A percentile compares a stretch with the other conserved stretches of the same genome.
phyloP scores from a whole-genome alignment of 768 basidiomycete genomes.

The Boletus vermiculosoides region DNA sequence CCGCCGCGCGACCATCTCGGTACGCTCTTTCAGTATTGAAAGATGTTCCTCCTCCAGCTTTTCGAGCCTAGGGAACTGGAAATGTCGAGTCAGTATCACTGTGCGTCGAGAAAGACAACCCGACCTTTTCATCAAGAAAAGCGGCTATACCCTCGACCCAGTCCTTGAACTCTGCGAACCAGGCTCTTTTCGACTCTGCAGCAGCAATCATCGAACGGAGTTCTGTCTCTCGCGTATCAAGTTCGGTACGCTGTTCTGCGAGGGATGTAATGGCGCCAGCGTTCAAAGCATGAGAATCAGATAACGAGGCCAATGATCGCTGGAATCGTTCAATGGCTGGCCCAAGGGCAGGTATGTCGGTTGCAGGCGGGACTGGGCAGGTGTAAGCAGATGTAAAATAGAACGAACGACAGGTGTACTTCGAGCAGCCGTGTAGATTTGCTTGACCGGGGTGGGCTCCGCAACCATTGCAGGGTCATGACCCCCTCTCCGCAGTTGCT shows the following conservation, averaged over 20 bases:
- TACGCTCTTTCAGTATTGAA: constrained; percentile 71
- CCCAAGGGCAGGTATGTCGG: constrained; percentile 62
- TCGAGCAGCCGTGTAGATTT: constrained; percentile 65
- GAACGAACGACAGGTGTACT: constrained; percentile 46
- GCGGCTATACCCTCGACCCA: constrained; percentile 81
- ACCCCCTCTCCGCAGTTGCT: constrained; percentile 77
- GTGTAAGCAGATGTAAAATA: constrained; percentile 13
- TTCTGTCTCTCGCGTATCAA: constrained; percentile 68
- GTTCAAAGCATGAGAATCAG: constrained; percentile 66
- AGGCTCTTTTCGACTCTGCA: constrained; percentile 76
- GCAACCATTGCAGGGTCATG: constrained; percentile 41
- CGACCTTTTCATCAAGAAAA: constrained; percentile 88
- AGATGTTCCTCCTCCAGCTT: constrained; percentile 73
- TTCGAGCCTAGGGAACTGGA: constrained; percentile 75
- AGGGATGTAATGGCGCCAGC: constrained; percentile 55
- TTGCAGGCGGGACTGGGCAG: constrained; percentile 59
- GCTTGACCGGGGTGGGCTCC: constrained; percentile 42
- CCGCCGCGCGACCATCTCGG: constrained; percentile 65
- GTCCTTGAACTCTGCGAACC: constrained; percentile 76
- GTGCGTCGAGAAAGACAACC: constrained; percentile 4
- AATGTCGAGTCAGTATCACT: not conserved
- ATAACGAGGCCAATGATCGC: constrained; percentile 56
- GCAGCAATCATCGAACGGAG: constrained; percentile 71
- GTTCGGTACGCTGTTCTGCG: constrained; percentile 58
- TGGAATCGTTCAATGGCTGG: constrained; percentile 61